These are phyloP conservation scores for Suillus weaverae DNA, from an alignment of 768 basidiomycete species.

Conservation along the genomic window DNA sequence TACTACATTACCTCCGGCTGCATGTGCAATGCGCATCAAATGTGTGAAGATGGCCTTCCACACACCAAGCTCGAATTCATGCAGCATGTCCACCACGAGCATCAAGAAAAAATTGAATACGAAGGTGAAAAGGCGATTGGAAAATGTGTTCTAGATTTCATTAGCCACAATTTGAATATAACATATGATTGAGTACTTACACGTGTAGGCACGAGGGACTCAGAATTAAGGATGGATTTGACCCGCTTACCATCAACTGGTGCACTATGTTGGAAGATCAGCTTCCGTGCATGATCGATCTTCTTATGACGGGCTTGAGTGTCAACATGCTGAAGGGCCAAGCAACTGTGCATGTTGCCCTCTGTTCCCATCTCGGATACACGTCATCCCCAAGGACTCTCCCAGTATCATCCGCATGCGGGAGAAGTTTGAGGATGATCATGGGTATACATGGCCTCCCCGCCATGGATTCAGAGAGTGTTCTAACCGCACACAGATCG, in stretches of 20 bases:
- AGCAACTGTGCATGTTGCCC: not conserved
- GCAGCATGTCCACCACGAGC: not conserved
- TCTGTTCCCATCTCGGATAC: conserved; percentile 14
- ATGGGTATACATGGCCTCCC: too few species aligned
- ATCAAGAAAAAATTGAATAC: conserved; percentile 25
- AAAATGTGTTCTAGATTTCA: conserved; percentile 35
- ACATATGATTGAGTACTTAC: not conserved
- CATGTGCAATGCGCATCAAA: conserved; percentile 22
- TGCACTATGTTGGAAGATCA: not conserved
- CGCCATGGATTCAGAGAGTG: too few species aligned
- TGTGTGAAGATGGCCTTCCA: conserved; percentile 12
- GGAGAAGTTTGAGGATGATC: too few species aligned
- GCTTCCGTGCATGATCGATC: not conserved
- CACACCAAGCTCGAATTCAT: too few species aligned
- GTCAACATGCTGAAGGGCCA: not conserved
- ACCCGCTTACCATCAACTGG: too few species aligned
- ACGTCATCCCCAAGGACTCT: too few species aligned
- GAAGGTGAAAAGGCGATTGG: conserved; percentile 13
- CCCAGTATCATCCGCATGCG: too few species aligned
- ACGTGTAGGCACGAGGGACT: too few species aligned
- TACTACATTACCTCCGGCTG: too few species aligned
- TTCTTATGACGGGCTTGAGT: not conserved
- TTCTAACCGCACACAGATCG: too few species aligned
- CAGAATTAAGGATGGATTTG: too few species aligned
- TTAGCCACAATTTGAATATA: not conserved